Evolutionary conservation across 345 rosid genomes (phyloP).

Genomic region (Erysimum cheiranthoides): DNA sequence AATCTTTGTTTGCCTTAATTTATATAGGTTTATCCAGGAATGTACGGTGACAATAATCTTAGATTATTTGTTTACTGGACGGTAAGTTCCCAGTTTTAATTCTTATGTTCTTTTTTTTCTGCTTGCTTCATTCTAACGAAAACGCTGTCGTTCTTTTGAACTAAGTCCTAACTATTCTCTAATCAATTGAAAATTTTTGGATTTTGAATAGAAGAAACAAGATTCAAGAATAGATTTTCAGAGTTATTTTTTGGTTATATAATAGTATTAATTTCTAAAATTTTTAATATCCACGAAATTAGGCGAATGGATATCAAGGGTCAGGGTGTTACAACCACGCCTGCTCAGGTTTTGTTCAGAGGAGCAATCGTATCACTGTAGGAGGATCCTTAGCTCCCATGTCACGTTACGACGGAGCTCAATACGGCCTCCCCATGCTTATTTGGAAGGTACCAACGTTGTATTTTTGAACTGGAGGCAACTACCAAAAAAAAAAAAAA

Average conservation of each 20-base stretch:
- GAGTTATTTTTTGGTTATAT: too few species aligned
- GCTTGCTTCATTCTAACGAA: not conserved
- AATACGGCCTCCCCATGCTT: constrained; percentile 57
- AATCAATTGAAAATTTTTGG: not conserved
- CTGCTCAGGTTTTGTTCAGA: constrained; percentile 59
- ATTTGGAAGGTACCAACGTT: constrained; percentile 60
- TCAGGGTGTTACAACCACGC: constrained; percentile 66
- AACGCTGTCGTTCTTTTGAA: not conserved
- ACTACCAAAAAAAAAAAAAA: not conserved
- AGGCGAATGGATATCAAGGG: not conserved
- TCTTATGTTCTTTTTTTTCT: too few species aligned
- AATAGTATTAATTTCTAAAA: too few species aligned
- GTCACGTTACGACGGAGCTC: constrained; percentile 52
- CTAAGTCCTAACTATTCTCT: not conserved
- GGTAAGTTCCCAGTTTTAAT: constrained; percentile 44
- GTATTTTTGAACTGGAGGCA: not conserved
- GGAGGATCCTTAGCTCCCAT: constrained; percentile 56
- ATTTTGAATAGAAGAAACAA: too few species aligned
- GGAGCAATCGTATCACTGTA: constrained; percentile 59
- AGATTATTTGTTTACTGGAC: constrained; percentile 79
- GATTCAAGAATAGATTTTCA: too few species aligned
- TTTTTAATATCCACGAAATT: not conserved
- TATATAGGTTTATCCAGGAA: constrained; percentile 54
- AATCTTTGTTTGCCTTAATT: not conserved
- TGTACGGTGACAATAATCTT: constrained; percentile 61